Evolutionary conservation across 495 filamentous ascomycete genomes (phyloP).

Genomic region (Penicillium fimorum): DNA sequence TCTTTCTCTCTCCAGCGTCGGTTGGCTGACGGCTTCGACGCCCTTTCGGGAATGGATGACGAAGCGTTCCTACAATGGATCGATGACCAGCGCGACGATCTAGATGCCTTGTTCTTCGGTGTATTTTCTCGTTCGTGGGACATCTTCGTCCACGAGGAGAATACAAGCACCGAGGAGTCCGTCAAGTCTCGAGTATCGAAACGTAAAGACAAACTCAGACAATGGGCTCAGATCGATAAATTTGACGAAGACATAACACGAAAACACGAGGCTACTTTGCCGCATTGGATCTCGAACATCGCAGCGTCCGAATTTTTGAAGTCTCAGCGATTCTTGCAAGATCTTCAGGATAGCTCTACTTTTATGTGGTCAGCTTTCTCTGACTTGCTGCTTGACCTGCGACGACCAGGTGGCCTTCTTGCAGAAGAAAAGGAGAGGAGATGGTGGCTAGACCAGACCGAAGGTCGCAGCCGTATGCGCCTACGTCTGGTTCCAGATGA

Average conservation of each 20-base stretch:
- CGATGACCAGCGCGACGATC: slow-evolving; percentile 74
- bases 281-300: slow-evolving; percentile 91
- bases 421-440: slow-evolving; percentile 62
- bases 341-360: slow-evolving; percentile 80
- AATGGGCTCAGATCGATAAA: slow-evolving; percentile 69
- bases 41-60: slow-evolving; percentile 82
- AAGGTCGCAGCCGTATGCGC: slow-evolving; percentile 94
- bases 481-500: slow-evolving; percentile 78
- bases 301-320: slow-evolving; percentile 89
- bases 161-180: slow-evolving; percentile 69
- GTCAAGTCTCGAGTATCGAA: slow-evolving; percentile 64
- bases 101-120: slow-evolving; percentile 77
- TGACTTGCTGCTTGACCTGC: slow-evolving; percentile 70
- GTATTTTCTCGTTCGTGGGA: slow-evolving; percentile 80
- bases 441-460: slow-evolving; percentile 92
- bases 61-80: slow-evolving; percentile 84
- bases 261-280: slow-evolving; percentile 78
- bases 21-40: slow-evolving; percentile 76
- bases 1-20: slow-evolving; percentile 65
- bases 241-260: slow-evolving; percentile 67
- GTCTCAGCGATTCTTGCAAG: slow-evolving; percentile 81
- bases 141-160: slow-evolving; percentile 76
- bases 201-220: slow-evolving; percentile 75
- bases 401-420: slow-evolving; percentile 75
- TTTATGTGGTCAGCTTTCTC: slow-evolving; percentile 72